These are phyloP conservation scores for Linum trigynum DNA, from an alignment of 345 rosid species.

Conservation along the genomic window DNA sequence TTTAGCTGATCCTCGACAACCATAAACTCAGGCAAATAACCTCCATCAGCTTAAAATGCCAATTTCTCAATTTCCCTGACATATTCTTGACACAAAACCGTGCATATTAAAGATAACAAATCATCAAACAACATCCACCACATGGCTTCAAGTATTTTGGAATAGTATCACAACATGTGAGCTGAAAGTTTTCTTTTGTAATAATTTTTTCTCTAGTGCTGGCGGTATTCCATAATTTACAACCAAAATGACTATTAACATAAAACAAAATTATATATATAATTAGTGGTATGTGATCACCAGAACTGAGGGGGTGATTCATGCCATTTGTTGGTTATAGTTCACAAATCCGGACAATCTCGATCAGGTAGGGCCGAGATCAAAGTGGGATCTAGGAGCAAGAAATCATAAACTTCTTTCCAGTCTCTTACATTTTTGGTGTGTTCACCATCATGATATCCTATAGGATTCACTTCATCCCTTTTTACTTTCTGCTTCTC, in stretches of 20 bases:
- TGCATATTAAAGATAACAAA: no score
- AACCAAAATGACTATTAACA: no score
- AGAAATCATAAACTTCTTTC: conserved; percentile 41
- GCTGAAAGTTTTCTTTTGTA: not conserved
- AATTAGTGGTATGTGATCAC: not conserved
- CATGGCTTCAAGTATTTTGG: no score
- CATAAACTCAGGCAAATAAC: conserved; percentile 30
- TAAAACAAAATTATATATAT: no score
- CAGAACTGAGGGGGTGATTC: conserved; percentile 21
- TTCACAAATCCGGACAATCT: conserved; percentile 12
- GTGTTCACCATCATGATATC: conserved; percentile 34
- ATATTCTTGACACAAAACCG: conserved; percentile 20
- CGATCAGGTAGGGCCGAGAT: conserved; percentile 19
- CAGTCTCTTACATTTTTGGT: conserved; percentile 50
- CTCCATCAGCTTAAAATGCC: conserved; percentile 18
- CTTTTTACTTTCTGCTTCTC: conserved; percentile 32
- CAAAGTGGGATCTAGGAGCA: conserved; percentile 9
- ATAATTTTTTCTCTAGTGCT: no score
- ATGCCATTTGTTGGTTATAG: conserved; percentile 22
- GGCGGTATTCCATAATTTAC: no score
- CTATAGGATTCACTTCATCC: conserved; percentile 17
- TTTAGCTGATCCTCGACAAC: conserved; percentile 19
- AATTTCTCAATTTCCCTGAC: conserved; percentile 20
- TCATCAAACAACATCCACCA: no score
- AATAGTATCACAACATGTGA: no score